Base-by-base conservation (phyloP, 2,329 filamentous ascomycete species). In the Diplocarpon rosae region DNA sequence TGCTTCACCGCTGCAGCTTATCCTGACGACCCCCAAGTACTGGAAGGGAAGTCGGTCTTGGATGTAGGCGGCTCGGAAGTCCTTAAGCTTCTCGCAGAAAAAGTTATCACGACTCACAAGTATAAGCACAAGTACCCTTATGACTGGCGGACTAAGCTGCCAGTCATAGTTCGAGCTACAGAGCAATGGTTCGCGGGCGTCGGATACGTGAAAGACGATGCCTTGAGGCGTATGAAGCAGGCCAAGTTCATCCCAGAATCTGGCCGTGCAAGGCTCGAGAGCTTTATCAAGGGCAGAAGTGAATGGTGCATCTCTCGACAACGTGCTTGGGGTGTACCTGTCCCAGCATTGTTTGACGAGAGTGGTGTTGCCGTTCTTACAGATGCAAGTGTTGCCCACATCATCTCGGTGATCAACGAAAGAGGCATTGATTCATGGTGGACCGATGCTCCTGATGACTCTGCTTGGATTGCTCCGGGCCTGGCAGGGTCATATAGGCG, bases 261-360 rank as follows among this genome's bases (percentile, higher is more conserved):
- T 20, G 88, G 89, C 6, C 79, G 75, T 52, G 75, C 75, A 5
- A 76, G 92, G 24, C 71, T 98, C 4, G 78, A 86, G 58, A 87
- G 85, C 61, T 98, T 96, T 58, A 72, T 98, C 27, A 80, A 82
- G 57, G 85, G 85, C 16, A 78, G 92, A 40, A 94, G 78, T 57
- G 90, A 98, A 63, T 98, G 92, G 92, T 98, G 92, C 61, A 95
- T 98, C 55, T 98, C 92, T 5, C 79, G 92, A 37, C 92, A 98
- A 64, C 80, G 92, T 39, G 83, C 87, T 11, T 98, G 92, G 92
- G 92, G 92, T 53, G 87, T 98, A 5, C 92, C 92, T 0, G 98
- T 98, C 45, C 92, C 92, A 12, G 88, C 87, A 1, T 67, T 98
- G 0, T 95, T 93, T 61, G 76, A 85, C 53, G 71, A 76, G 11